A percentile compares a stretch with the other conserved stretches of the same genome.
These are phyloP conservation scores for Stagonosporopsis chrysanthemi DNA, from an alignment of 2,329 filamentous ascomycete genomes.

Conservation along the genomic window DNA sequence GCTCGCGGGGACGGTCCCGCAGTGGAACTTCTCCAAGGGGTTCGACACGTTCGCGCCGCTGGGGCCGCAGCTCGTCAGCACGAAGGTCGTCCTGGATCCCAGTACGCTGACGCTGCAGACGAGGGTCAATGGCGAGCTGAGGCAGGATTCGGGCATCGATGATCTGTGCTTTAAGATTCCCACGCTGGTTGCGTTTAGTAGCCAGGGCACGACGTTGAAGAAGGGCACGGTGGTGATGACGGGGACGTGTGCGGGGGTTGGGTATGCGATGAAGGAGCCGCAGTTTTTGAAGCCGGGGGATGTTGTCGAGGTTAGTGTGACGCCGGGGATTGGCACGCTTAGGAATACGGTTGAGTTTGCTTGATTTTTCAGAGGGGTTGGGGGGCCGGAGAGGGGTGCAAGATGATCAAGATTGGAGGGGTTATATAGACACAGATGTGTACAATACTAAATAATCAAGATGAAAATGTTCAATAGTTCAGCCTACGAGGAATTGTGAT, in stretches of 20 bases:
- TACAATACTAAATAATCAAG: too few species aligned
- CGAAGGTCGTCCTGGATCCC: conserved; percentile 55
- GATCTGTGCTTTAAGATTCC: conserved; percentile 59
- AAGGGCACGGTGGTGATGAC: conserved; percentile 61
- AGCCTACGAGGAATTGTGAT: too few species aligned
- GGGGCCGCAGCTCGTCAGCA: conserved; percentile 59
- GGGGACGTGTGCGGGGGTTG: conserved; percentile 52
- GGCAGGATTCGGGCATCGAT: conserved; percentile 59
- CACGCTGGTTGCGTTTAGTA: conserved; percentile 56
- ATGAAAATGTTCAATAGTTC: too few species aligned
- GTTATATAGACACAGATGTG: not conserved
- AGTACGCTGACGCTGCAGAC: conserved; percentile 54
- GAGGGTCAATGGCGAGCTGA: conserved; percentile 57
- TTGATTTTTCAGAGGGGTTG: not conserved
- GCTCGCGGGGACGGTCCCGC: conserved; percentile 60
- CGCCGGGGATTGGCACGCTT: conserved; percentile 41
- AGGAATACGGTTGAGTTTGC: conserved; percentile 45
- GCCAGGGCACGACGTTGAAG: conserved; percentile 55
- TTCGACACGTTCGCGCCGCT: conserved; percentile 65
- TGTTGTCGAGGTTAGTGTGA: conserved; percentile 44
- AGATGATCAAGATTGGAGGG: too few species aligned
- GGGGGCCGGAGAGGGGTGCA: too few species aligned
- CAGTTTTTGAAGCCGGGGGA: conserved; percentile 47
- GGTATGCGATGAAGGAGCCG: conserved; percentile 52
- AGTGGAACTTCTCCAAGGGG: conserved; percentile 65